Percentiles rank a stretch among this genome's conserved stretches.
These are phyloP conservation scores for Vicia villosa DNA, from an alignment of 306 rosid species.

Conservation along the genomic window DNA sequence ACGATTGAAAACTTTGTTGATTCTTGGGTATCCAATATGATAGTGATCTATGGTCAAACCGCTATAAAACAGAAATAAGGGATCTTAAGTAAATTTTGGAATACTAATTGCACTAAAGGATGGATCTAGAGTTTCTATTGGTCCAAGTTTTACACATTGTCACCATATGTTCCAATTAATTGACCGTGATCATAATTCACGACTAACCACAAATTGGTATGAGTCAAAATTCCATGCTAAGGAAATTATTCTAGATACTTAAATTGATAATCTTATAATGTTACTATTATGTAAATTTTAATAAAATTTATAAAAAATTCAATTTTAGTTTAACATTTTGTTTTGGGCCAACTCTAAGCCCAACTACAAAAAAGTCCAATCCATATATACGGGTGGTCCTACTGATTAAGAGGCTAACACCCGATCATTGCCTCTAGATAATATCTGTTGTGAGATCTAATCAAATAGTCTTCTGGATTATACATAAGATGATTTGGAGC, in stretches of 20 bases:
- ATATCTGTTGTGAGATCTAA: no score
- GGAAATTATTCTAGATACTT: background rate
- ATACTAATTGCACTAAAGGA: conserved; percentile 3
- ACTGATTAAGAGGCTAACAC: no score
- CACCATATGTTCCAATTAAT: conserved; percentile 16
- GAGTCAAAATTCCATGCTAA: conserved; percentile 11
- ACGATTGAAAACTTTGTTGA: conserved; percentile 32
- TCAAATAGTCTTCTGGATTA: no score
- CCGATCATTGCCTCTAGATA: no score
- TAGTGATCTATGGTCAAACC: conserved; percentile 48
- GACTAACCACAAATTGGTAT: background rate
- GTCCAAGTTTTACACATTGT: conserved; percentile 38
- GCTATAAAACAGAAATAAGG: conserved; percentile 28
- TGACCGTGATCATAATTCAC: conserved; percentile 29
- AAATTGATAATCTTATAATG: no score
- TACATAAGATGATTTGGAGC: no score
- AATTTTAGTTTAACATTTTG: no score
- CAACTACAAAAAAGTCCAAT: no score
- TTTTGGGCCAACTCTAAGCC: no score
- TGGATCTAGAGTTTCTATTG: conserved; percentile 45
- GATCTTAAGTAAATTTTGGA: conserved; percentile 42
- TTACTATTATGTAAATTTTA: no score
- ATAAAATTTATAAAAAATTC: no score
- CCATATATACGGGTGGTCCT: no score
- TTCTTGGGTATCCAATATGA: conserved; percentile 44